Percentiles rank a stretch among this genome's conserved stretches.
Conservation (phyloP, 2,329 filamentous ascomycete genomes). For the Capronia americana region DNA sequence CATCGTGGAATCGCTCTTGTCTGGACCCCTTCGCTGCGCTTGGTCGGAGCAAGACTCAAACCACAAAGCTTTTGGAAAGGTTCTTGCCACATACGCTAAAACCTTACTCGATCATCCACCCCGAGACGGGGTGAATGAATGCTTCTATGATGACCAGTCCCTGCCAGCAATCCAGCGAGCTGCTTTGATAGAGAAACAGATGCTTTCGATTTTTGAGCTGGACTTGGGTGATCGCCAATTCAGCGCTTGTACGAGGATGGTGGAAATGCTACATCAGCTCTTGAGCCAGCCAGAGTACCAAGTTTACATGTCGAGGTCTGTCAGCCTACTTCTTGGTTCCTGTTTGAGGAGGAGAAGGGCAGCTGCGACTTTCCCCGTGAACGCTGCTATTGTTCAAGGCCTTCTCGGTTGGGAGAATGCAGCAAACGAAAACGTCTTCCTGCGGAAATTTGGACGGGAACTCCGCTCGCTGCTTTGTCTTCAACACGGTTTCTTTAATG, state of each 20-base stretch:
- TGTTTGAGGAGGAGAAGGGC: conserved; percentile 21
- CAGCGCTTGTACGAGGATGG: conserved; percentile 11
- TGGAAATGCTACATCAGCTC: conserved; percentile 13
- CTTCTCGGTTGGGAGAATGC: background rate
- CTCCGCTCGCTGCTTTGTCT: conserved; percentile 20
- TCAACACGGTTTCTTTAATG: conserved; percentile 38
- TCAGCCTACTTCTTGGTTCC: conserved; percentile 18
- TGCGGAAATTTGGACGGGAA: conserved; percentile 27
- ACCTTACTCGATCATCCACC: conserved; percentile 10
- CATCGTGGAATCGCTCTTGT: conserved; percentile 41
- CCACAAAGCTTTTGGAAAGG: conserved; percentile 48
- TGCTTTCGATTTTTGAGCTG: conserved; percentile 25
- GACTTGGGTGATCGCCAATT: conserved; percentile 19
- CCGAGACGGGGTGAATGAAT: background rate
- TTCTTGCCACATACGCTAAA: conserved; percentile 22
- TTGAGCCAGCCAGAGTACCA: conserved; percentile 22
- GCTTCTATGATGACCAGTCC: conserved; percentile 32
- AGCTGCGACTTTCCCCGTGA: conserved; percentile 9
- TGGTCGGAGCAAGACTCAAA: conserved; percentile 47
- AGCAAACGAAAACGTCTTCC: conserved; percentile 18
- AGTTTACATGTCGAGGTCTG: conserved; percentile 26
- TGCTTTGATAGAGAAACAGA: conserved; percentile 36
- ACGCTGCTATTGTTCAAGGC: background rate
- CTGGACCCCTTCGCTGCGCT: conserved; percentile 41
- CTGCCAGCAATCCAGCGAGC: conserved; percentile 34